phyloP scores from a whole-genome alignment of 305 asterid species.

The Rubia balearica region DNA sequence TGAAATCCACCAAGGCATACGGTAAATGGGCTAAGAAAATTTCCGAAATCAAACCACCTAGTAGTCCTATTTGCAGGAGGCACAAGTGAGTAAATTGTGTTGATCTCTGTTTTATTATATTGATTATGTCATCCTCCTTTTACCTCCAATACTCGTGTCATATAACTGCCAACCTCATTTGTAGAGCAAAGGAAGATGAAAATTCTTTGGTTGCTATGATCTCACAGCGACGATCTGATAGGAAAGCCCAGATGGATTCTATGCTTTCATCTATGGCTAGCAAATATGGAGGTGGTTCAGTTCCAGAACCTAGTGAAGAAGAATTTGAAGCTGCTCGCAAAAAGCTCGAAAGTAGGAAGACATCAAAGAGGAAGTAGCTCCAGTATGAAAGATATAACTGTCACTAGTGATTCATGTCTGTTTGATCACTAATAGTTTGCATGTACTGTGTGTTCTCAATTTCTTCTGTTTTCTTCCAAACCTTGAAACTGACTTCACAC shows the following conservation, averaged over 20 bases:
- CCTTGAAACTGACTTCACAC: background rate
- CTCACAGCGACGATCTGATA: constrained; percentile 59
- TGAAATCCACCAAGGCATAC: constrained; percentile 58
- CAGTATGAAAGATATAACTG: background rate
- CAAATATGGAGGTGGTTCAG: constrained; percentile 54
- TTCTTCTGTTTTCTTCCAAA: background rate
- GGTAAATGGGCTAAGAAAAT: constrained; percentile 71
- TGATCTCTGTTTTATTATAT: background rate
- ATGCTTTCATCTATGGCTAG: constrained; percentile 65
- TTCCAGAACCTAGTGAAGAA: constrained; percentile 67
- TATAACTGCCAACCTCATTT: background rate
- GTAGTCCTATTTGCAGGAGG: constrained; percentile 51
- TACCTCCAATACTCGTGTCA: no score
- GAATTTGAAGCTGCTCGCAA: constrained; percentile 75
- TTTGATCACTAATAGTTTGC: background rate
- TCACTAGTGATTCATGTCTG: no score
- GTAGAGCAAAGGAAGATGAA: constrained; percentile 53
- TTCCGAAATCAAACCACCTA: constrained; percentile 71
- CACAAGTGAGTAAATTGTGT: constrained; percentile 44
- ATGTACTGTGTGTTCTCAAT: background rate
- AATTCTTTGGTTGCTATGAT: constrained; percentile 61
- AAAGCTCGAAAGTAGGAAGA: constrained; percentile 52
- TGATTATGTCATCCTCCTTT: background rate
- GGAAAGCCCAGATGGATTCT: constrained; percentile 58
- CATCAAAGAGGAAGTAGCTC: constrained; percentile 44